phyloP scores from a whole-genome alignment of 2,329 filamentous ascomycete species.

The Trichophyton benhamiae region DNA sequence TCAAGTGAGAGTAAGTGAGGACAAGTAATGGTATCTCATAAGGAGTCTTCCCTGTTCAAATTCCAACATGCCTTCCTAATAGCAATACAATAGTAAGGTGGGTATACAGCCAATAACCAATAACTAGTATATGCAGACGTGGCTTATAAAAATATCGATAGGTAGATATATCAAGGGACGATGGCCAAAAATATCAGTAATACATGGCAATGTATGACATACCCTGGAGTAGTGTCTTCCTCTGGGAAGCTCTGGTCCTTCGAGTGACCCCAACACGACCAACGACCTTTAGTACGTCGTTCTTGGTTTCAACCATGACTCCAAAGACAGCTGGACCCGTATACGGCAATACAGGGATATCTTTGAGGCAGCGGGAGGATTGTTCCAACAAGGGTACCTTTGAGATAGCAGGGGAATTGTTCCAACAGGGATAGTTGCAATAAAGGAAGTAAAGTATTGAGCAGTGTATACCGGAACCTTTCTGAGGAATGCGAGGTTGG shows the following conservation, averaged over 20 bases:
- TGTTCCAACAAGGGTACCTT: too few species aligned
- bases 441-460: too few species aligned
- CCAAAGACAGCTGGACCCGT: not conserved
- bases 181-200: not conserved
- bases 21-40: not conserved
- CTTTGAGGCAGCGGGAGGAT: too few species aligned
- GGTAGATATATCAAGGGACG: not conserved
- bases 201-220: not conserved
- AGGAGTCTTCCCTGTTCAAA: not conserved
- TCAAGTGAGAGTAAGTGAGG: not conserved
- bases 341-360: not conserved
- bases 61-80: not conserved
- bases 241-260: not conserved
- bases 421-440: too few species aligned
- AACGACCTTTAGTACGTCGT: not conserved
- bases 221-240: not conserved
- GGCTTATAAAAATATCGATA: not conserved
- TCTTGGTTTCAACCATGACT: conserved; percentile 1
- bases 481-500: too few species aligned
- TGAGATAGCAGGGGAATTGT: too few species aligned
- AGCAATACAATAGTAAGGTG: too few species aligned
- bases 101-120: not conserved
- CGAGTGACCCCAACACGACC: not conserved
- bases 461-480: too few species aligned
- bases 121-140: not conserved